Percentiles rank a stretch among this genome's conserved stretches.
Conservation (phyloP, 2,329 filamentous ascomycete genomes). For the Cytospora leucostoma region DNA sequence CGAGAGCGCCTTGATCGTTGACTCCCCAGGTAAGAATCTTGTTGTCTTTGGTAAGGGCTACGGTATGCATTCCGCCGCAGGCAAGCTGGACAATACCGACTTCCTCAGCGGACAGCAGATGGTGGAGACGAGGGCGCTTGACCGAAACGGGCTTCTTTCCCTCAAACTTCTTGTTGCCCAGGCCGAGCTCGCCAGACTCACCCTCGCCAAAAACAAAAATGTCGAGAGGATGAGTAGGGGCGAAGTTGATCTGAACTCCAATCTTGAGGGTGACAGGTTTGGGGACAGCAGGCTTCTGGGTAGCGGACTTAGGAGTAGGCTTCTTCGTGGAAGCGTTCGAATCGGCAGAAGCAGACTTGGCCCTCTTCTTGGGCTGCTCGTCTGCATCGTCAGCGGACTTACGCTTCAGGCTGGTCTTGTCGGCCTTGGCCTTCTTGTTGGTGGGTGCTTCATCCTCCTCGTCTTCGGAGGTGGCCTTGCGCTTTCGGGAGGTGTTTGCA, state of each 20-base stretch:
- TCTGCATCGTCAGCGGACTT: slow-evolving; percentile 5
- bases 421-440: slow-evolving; percentile 12
- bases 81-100: slow-evolving; percentile 73
- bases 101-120: slow-evolving; percentile 54
- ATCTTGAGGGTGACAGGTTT: neutral
- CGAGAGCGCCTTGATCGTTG: slow-evolving; percentile 81
- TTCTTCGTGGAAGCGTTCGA: neutral
- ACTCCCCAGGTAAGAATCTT: slow-evolving; percentile 85
- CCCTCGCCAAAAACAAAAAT: slow-evolving; percentile 82
- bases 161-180: slow-evolving; percentile 64
- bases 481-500: slow-evolving; percentile 38
- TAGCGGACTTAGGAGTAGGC: neutral
- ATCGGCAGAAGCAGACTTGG: neutral
- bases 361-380: slow-evolving; percentile 4
- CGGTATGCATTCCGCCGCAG: slow-evolving; percentile 79
- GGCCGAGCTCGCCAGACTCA: slow-evolving; percentile 75
- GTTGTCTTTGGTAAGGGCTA: slow-evolving; percentile 77
- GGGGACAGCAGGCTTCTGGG: neutral
- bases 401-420: slow-evolving; percentile 4
- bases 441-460: slow-evolving; percentile 1
- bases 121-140: slow-evolving; percentile 72
- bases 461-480: slow-evolving; percentile 48
- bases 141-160: slow-evolving; percentile 67
- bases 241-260: slow-evolving; percentile 56
- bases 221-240: slow-evolving; percentile 65